phyloP scores from a whole-genome alignment of 805 yeast genomes.

The Candida sonorensis region DNA sequence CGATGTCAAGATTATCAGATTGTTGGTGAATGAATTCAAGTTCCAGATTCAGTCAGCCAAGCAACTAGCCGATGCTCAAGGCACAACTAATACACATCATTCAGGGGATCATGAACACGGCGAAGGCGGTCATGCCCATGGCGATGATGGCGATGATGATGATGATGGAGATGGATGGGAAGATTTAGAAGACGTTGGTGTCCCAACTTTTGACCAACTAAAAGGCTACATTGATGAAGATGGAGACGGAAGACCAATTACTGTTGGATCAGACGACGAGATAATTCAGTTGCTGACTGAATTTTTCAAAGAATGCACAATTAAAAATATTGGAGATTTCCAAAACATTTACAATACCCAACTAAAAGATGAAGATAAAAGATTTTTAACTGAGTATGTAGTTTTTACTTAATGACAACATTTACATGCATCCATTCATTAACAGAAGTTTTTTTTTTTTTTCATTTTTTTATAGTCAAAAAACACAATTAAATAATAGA shows the following conservation, averaged over 20 bases:
- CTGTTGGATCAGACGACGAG: conserved; percentile 26
- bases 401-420: conserved; percentile 17
- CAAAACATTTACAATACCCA: conserved; percentile 37
- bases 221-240: conserved; percentile 47
- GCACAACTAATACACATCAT: neutral
- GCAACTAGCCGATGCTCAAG: conserved; percentile 35
- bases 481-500: too few species aligned
- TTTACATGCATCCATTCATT: neutral
- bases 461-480: too few species aligned
- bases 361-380: conserved; percentile 48
- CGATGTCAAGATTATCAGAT: conserved; percentile 62
- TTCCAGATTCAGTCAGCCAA: conserved; percentile 42
- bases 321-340: conserved; percentile 45
- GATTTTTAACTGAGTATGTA: conserved; percentile 38
- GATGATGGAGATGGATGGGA: conserved; percentile 64
- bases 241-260: conserved; percentile 17
- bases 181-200: conserved; percentile 62
- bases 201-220: conserved; percentile 55
- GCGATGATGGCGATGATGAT: conserved; percentile 31
- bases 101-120: conserved; percentile 12
- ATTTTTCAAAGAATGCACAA: conserved; percentile 53
- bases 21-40: conserved; percentile 62
- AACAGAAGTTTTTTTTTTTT: too few species aligned
- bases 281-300: conserved; percentile 34
- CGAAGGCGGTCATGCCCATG: conserved; percentile 1